A percentile compares a stretch with the other conserved stretches of the same genome.
Conservation (phyloP, 108 stramenopile species). For the Pseudonitzschia multiseries region DNA sequence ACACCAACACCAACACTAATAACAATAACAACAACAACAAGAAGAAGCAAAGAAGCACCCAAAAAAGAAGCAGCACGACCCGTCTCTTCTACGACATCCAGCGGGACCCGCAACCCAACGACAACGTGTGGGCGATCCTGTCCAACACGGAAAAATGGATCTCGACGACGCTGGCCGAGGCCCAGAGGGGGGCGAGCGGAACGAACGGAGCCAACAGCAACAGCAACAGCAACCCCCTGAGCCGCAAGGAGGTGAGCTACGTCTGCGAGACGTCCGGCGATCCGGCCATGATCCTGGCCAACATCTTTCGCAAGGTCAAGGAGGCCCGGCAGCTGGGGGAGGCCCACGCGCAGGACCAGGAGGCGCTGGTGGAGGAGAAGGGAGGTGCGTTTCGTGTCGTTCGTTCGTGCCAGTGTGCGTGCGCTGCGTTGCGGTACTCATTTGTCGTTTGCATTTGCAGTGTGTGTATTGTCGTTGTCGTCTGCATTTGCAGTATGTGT, state of each 20-base stretch:
- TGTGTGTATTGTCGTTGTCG: not conserved
- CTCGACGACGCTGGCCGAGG: constrained; percentile 46
- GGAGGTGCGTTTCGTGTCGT: constrained; percentile 30
- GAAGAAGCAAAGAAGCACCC: too few relatives aligned
- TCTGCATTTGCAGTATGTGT: too few relatives aligned
- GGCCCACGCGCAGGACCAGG: constrained; percentile 53
- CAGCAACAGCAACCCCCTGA: constrained; percentile 54
- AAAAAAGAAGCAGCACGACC: not conserved
- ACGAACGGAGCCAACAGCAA: too few relatives aligned
- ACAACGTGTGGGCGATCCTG: constrained; percentile 67
- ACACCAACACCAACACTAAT: too few relatives aligned
- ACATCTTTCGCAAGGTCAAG: constrained; percentile 69
- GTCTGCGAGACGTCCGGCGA: constrained; percentile 67
- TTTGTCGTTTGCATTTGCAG: not conserved
- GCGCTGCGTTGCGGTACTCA: not conserved
- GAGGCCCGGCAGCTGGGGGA: constrained; percentile 77
- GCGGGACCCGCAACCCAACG: constrained; percentile 24
- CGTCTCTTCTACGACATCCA: constrained; percentile 27
- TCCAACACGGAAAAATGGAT: constrained; percentile 82
- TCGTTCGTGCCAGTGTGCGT: too few relatives aligned
- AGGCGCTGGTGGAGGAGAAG: constrained; percentile 26
- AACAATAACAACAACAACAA: too few relatives aligned
- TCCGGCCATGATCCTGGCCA: constrained; percentile 52
- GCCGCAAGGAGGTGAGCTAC: constrained; percentile 78
- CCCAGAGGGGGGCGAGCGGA: too few relatives aligned